Conservation (phyloP, 228 moss, liverwort and hornwort genomes). For the Sphagnum magellanicum region DNA sequence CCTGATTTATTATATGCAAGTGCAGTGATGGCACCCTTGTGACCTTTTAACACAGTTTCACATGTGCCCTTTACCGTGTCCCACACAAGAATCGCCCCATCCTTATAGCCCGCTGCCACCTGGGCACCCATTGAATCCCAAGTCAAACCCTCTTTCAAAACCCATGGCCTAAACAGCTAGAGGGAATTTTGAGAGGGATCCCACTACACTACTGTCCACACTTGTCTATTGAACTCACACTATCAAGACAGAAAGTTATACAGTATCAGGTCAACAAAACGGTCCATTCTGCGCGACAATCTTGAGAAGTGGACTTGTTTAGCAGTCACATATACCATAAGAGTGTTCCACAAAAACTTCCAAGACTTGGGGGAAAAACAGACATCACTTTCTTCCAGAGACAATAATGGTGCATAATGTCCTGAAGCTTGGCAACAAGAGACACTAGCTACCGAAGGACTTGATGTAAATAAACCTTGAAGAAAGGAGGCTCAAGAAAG, state of each 20-base stretch:
- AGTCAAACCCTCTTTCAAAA: neutral
- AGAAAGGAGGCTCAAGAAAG: no score
- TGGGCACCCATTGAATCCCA: conserved; percentile 6
- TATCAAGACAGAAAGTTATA: neutral
- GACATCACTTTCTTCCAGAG: no score
- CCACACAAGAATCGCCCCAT: conserved; percentile 91
- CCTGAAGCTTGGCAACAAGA: no score
- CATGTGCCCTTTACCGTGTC: conserved; percentile 74
- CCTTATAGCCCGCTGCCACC: conserved; percentile 91
- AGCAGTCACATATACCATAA: no score
- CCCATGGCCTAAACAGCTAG: neutral
- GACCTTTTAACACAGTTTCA: conserved; percentile 85
- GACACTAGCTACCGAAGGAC: no score
- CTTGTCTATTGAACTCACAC: neutral
- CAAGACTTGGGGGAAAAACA: no score
- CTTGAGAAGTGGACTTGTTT: no score
- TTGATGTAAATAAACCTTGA: no score
- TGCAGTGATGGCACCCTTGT: conserved; percentile 79
- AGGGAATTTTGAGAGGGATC: neutral
- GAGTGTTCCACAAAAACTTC: no score
- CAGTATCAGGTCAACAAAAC: no score
- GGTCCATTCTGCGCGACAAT: no score
- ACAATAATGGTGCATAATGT: no score
- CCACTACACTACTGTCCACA: neutral
- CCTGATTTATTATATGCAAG: conserved; percentile 65